Percentiles rank a stretch among this genome's conserved stretches.
These are phyloP conservation scores for Ophiorrhiza pumila DNA, from an alignment of 257 asterid species.

Conservation along the genomic window DNA sequence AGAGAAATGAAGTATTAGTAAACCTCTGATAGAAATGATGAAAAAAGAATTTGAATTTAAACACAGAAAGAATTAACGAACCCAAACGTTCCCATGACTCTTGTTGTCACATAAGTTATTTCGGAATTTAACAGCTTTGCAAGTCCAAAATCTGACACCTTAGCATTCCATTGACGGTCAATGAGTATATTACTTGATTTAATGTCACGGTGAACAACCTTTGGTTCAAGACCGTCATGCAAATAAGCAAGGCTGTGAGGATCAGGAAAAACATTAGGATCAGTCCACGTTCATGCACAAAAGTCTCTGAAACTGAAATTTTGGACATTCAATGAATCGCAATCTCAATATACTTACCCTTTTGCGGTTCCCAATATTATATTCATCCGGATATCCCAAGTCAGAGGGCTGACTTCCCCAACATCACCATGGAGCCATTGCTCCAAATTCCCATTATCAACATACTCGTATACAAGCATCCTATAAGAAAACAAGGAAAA, in stretches of 20 bases:
- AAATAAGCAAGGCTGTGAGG: conserved; percentile 75
- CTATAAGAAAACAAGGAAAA: conserved; percentile 29
- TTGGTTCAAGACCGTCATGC: conserved; percentile 94
- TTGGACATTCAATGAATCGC: neutral
- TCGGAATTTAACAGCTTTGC: conserved; percentile 94
- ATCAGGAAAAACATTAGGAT: conserved; percentile 16
- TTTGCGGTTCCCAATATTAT: conserved; percentile 82
- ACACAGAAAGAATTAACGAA: conserved; percentile 31
- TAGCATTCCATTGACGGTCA: conserved; percentile 81
- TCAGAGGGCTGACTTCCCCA: conserved; percentile 85
- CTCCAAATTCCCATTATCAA: conserved; percentile 86
- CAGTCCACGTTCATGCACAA: neutral
- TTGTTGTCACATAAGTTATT: conserved; percentile 73
- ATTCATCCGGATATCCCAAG: conserved; percentile 83
- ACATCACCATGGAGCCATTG: conserved; percentile 99
- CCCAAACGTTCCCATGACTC: conserved; percentile 99
- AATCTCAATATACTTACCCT: conserved; percentile 46
- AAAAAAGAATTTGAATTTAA: neutral
- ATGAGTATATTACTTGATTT: conserved; percentile 86
- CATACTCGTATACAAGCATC: conserved; percentile 95
- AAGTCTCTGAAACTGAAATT: neutral
- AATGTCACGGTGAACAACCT: conserved; percentile 96
- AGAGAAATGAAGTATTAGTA: neutral
- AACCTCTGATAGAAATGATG: neutral
- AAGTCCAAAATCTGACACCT: conserved; percentile 91